Conservation (phyloP, 345 rosid species). For the Odontarrhena argentea region DNA sequence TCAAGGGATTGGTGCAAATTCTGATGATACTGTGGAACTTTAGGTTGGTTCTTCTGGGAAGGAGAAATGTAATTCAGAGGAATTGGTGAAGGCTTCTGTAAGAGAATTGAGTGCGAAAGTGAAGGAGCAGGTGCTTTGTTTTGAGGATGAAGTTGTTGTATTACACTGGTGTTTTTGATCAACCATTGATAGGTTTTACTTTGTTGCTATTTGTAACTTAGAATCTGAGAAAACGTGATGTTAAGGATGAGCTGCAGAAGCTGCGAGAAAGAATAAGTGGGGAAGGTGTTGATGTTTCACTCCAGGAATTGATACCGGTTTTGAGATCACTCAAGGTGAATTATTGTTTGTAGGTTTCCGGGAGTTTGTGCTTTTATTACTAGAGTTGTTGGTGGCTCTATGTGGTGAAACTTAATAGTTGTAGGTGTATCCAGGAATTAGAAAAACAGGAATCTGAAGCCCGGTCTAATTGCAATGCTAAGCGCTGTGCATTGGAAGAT, state of each 20-base stretch:
- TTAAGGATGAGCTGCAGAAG: conserved; percentile 42
- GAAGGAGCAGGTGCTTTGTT: conserved; percentile 46
- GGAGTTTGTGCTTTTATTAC: background rate
- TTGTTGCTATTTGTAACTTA: conserved; percentile 25
- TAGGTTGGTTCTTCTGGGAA: conserved; percentile 28
- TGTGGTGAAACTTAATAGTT: conserved; percentile 20
- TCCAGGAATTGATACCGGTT: conserved; percentile 50
- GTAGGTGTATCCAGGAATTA: conserved; percentile 45
- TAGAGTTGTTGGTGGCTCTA: background rate
- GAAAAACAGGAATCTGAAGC: conserved; percentile 56
- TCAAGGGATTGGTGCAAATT: background rate
- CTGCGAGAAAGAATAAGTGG: conserved; percentile 47
- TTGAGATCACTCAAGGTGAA: conserved; percentile 54
- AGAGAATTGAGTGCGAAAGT: conserved; percentile 39
- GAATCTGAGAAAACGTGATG: conserved; percentile 49
- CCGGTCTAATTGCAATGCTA: conserved; percentile 42
- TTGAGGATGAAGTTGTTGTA: background rate
- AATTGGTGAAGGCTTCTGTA: conserved; percentile 44
- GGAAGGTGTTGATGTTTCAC: conserved; percentile 42
- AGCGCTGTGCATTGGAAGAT: conserved; percentile 50
- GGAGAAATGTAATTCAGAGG: conserved; percentile 6
- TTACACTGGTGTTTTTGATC: conserved; percentile 1
- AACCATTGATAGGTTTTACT: conserved; percentile 9
- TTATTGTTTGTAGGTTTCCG: background rate
- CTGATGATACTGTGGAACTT: conserved; percentile 13